Evolutionary conservation across 805 yeast genomes (phyloP).

Genomic region (Wickerhamomyces silvicola): DNA sequence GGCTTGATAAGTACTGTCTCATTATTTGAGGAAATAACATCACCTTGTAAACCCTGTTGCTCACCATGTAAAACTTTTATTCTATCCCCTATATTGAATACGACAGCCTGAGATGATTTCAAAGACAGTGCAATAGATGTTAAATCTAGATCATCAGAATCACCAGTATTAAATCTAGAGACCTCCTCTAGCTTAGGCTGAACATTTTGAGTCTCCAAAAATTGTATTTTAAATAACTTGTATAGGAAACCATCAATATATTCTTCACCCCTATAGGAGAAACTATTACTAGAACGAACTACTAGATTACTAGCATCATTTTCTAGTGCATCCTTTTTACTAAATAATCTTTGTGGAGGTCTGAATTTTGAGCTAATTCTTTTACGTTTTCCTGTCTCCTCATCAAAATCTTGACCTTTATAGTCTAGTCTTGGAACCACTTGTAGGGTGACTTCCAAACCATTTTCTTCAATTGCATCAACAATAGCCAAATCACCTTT

Average conservation of each 20-base stretch:
- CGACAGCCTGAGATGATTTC: slow-evolving; percentile 51
- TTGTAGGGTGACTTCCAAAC: slow-evolving; percentile 89
- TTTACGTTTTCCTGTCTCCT: slow-evolving; percentile 41
- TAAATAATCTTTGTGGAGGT: slow-evolving; percentile 82
- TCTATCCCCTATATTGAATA: slow-evolving; percentile 88
- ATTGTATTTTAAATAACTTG: slow-evolving; percentile 81
- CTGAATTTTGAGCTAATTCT: slow-evolving; percentile 55
- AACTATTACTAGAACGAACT: slow-evolving; percentile 59
- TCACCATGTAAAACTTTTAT: slow-evolving; percentile 92
- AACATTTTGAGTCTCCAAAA: slow-evolving; percentile 72
- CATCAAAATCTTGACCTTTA: slow-evolving; percentile 61
- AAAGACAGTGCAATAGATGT: slow-evolving; percentile 83
- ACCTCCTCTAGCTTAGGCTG: slow-evolving; percentile 86
- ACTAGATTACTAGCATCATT: slow-evolving; percentile 71
- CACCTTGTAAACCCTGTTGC: slow-evolving; percentile 83
- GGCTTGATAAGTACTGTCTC: slow-evolving; percentile 49
- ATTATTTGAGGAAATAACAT: slow-evolving; percentile 60
- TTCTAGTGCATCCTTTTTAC: slow-evolving; percentile 82
- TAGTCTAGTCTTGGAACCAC: slow-evolving; percentile 92
- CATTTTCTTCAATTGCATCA: slow-evolving; percentile 89
- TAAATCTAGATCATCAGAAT: slow-evolving; percentile 77
- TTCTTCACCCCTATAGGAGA: slow-evolving; percentile 78
- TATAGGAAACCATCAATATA: slow-evolving; percentile 81
- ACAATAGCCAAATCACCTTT: slow-evolving; percentile 91
- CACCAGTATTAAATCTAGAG: slow-evolving; percentile 69